These are phyloP conservation scores for Boletus rex-veris DNA, from an alignment of 768 basidiomycete species.

Conservation along the genomic window DNA sequence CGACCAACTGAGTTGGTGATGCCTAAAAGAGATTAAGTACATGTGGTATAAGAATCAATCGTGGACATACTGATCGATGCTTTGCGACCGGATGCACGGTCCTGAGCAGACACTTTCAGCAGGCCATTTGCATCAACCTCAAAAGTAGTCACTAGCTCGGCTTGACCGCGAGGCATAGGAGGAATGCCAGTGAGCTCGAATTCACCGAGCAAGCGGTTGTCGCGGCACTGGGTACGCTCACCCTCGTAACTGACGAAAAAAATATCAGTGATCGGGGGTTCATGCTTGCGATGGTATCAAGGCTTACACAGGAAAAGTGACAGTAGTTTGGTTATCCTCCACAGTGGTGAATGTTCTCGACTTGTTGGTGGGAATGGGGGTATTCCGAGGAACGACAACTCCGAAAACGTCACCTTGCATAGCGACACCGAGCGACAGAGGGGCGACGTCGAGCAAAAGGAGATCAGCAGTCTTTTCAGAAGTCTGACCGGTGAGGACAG, in stretches of 20 bases:
- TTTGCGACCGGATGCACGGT: slow-evolving; percentile 98
- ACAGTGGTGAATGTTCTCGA: slow-evolving; percentile 98
- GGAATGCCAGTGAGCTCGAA: slow-evolving; percentile 99
- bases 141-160: slow-evolving; percentile 98
- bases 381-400: slow-evolving; percentile 98
- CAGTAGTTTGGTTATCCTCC: slow-evolving; percentile 99
- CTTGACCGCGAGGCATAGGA: slow-evolving; percentile 98
- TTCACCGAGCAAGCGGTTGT: slow-evolving; percentile 98
- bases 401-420: slow-evolving; percentile 99
- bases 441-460: slow-evolving; percentile 96
- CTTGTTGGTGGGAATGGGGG: slow-evolving; percentile 99
- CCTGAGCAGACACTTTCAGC: slow-evolving; percentile 96
- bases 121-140: slow-evolving; percentile 99
- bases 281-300: neutral
- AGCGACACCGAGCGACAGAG: slow-evolving; percentile 98
- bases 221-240: slow-evolving; percentile 98
- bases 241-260: slow-evolving; percentile 76
- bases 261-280: slow-evolving; percentile 4
- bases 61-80: slow-evolving; percentile 83
- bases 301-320: slow-evolving; percentile 96
- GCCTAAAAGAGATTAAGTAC: slow-evolving; percentile 41
- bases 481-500: slow-evolving; percentile 96
- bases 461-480: slow-evolving; percentile 99
- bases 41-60: neutral
- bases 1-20: slow-evolving; percentile 99